A percentile compares a stretch with the other conserved stretches of the same genome.
Conservation (phyloP, 371 early-diverging fungal genomes). For the Mycotypha africana region DNA sequence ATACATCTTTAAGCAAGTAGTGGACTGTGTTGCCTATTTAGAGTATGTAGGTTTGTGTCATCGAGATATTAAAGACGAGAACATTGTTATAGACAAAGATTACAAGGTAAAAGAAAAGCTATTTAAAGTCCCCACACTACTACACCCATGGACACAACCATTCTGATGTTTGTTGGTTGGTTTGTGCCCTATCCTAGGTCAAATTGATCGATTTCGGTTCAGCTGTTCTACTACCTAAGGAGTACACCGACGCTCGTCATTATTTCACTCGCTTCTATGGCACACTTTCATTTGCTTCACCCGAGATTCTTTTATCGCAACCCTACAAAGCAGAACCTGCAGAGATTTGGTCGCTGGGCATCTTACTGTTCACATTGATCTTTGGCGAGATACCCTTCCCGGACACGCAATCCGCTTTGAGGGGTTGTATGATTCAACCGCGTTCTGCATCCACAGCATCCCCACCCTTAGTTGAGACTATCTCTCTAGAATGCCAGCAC, state of each 20-base stretch:
- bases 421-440: conserved; percentile 41
- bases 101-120: conserved; percentile 35
- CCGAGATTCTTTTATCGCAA: conserved; percentile 73
- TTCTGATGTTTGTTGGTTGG: too few relatives aligned
- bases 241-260: conserved; percentile 15
- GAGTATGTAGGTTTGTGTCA: conserved; percentile 57
- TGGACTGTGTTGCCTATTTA: conserved; percentile 59
- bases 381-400: conserved; percentile 74
- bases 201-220: conserved; percentile 84
- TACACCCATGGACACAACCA: too few relatives aligned
- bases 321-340: conserved; percentile 74
- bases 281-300: conserved; percentile 59
- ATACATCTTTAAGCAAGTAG: conserved; percentile 69
- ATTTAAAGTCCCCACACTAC: too few relatives aligned
- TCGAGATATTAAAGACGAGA: conserved; percentile 71
- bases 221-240: conserved; percentile 33
- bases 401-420: conserved; percentile 46
- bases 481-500: conserved; percentile 53
- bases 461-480: too few relatives aligned
- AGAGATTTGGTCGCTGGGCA: conserved; percentile 81
- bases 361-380: conserved; percentile 68
- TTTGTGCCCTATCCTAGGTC: conserved; percentile 31
- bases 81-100: conserved; percentile 69
- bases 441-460: too few relatives aligned
- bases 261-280: conserved; percentile 39